These are phyloP conservation scores for Coemansia sp. DNA, from an alignment of 192 early-diverging fungal species.

Conservation along the genomic window DNA sequence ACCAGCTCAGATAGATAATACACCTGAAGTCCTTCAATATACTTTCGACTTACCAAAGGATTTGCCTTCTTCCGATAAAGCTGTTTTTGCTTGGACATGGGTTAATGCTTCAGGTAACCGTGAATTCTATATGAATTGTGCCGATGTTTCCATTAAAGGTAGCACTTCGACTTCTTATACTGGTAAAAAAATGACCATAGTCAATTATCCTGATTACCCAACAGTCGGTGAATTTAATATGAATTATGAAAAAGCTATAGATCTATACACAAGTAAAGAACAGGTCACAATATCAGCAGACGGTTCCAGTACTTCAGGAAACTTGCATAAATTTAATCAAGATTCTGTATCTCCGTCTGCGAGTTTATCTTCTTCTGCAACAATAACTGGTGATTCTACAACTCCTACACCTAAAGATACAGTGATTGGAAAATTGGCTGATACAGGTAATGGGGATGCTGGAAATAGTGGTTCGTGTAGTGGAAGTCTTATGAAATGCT, in stretches of 20 bases:
- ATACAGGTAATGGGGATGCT: too few relatives aligned
- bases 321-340: too few relatives aligned
- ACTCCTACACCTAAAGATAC: too few relatives aligned
- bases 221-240: conserved; percentile 27
- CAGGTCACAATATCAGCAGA: not conserved
- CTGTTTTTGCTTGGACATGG: conserved; percentile 64
- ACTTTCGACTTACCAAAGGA: conserved; percentile 20
- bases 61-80: conserved; percentile 33
- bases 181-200: conserved; percentile 21
- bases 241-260: not conserved
- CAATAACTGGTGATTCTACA: too few relatives aligned
- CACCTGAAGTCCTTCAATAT: conserved; percentile 11
- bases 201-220: conserved; percentile 50
- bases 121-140: conserved; percentile 69
- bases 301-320: not conserved
- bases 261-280: not conserved
- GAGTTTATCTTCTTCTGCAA: too few relatives aligned
- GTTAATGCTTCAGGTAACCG: conserved; percentile 65
- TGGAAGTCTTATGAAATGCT: not conserved
- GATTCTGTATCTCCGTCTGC: too few relatives aligned
- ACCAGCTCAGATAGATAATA: not conserved
- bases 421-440: too few relatives aligned
- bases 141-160: conserved; percentile 57
- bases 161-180: conserved; percentile 17
- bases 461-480: too few relatives aligned